Evolutionary conservation across 2,329 filamentous ascomycete species (phyloP), one percentile per base, ranked within the genome.

Genomic region (Neonectria neomacrospora): DNA sequence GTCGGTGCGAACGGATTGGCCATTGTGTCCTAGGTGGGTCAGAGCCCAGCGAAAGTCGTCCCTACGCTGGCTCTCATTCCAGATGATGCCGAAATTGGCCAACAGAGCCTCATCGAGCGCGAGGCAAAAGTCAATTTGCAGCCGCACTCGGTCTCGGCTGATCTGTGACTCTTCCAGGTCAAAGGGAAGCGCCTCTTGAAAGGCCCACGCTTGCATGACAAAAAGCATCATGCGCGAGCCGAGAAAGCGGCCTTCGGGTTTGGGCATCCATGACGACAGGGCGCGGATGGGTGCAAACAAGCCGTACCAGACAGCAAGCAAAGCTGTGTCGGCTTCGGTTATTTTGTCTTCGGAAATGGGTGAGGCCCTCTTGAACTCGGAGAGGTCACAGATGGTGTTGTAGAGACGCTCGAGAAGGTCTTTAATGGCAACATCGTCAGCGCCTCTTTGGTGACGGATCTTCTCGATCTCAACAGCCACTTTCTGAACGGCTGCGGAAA

Each of bases 301-400:
- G 16, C 16, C 45, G n/a, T 48, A 18, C 45, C 45, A 48, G 45
- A 28, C 45, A 4, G 11, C 10, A 2, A 48, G n/a, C 5, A 48
- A 6, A 14, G 26, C 45, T 26, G 11, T 32, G 45, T 48, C 45
- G 16, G 23, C n/a, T 14, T 48, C 26, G 12, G 32, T 12, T 16
- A 20, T 48, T 12, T 11, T 11, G n/a, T 20, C 23, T 2, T 48
- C 26, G 8, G 45, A 4, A 3, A 11, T 26, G 12, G 26, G n/a
- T 11, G 23, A 18, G 16, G 9, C 16, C n/a, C 23, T n/a, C 45
- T 48, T 32, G n/a, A 30, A 48, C n/a, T 48, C 45, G 45, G 20
- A 30, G 45, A 48, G 45, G 14, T 48, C 45, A 26, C 45, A 48
- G 10, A 48, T 48, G 45, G 45, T 12, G 26, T 30, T 32, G n/a